Conservation (phyloP, 805 yeast genomes). For the Candida alai region DNA sequence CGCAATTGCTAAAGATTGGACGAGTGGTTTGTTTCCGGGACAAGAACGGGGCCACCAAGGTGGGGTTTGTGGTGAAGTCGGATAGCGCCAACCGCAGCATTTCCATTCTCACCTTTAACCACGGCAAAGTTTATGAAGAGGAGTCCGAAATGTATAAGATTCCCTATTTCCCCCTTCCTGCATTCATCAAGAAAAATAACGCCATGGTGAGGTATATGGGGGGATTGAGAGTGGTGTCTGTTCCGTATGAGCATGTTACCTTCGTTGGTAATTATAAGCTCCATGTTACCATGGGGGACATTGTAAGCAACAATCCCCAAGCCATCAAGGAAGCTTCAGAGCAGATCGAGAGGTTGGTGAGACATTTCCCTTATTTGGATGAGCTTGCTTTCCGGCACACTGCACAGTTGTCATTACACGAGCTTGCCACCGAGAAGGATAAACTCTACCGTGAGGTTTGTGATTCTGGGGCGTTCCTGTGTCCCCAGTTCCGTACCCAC, state of each 20-base stretch:
- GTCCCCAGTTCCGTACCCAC: conserved; percentile 44
- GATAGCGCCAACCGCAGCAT: conserved; percentile 28
- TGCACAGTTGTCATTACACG: conserved; percentile 33
- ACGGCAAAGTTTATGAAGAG: conserved; percentile 31
- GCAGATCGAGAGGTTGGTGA: conserved; percentile 33
- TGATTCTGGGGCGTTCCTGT: conserved; percentile 22
- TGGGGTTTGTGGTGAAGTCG: conserved; percentile 55
- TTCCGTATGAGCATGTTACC: conserved; percentile 41
- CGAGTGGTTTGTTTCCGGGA: conserved; percentile 58
- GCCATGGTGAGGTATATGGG: conserved; percentile 31
- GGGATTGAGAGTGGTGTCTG: conserved; percentile 32
- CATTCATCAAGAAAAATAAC: conserved; percentile 34
- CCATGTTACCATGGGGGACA: conserved; percentile 27
- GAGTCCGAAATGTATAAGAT: conserved; percentile 19
- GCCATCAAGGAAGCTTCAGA: conserved; percentile 34
- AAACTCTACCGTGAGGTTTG: conserved; percentile 26
- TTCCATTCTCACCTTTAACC: conserved; percentile 43
- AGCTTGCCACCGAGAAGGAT: conserved; percentile 33
- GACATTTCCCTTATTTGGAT: conserved; percentile 37
- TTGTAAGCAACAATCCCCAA: conserved; percentile 32
- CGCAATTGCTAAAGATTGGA: conserved; percentile 47
- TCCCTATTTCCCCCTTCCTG: conserved; percentile 35
- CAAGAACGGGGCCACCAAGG: conserved; percentile 31
- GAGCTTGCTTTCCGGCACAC: conserved; percentile 40
- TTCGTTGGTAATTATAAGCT: conserved; percentile 39